phyloP scores from a whole-genome alignment of 805 yeast genomes.

The Ogataea minuta region DNA sequence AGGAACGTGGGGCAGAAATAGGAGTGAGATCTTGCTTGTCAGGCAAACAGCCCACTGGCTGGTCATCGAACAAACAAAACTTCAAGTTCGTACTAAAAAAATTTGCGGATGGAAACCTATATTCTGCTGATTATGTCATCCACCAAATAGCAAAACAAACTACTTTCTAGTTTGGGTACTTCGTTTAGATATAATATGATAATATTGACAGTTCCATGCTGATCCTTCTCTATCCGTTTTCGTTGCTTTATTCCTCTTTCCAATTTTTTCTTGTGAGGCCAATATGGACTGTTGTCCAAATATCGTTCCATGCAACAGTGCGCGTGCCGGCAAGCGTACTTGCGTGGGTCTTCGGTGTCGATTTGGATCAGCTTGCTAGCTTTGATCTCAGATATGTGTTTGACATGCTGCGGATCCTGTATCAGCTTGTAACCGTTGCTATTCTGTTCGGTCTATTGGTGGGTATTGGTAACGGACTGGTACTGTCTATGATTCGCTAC shows the following conservation, averaged over 20 bases:
- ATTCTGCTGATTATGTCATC: conserved; percentile 3
- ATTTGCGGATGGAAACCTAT: neutral
- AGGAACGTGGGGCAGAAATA: conserved; percentile 34
- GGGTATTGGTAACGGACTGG: conserved; percentile 21
- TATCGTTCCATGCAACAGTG: conserved; percentile 4
- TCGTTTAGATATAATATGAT: neutral
- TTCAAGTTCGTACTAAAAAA: neutral
- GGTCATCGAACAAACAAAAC: conserved; percentile 3
- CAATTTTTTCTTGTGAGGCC: conserved; percentile 7
- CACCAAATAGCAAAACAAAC: conserved; percentile 1
- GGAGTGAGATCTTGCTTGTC: conserved; percentile 21
- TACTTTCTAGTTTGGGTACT: neutral
- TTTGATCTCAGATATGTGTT: conserved; percentile 6
- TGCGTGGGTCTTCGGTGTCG: conserved; percentile 14
- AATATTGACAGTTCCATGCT: neutral
- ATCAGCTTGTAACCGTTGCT: conserved; percentile 26
- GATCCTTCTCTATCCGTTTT: conserved; percentile 6
- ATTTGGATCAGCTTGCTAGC: conserved; percentile 4
- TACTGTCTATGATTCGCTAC: conserved; percentile 18
- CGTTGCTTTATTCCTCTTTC: neutral
- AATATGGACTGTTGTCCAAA: neutral
- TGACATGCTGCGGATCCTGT: conserved; percentile 20
- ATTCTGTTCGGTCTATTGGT: conserved; percentile 21
- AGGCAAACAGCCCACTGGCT: conserved; percentile 4
- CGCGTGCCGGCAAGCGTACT: conserved; percentile 3